These are phyloP conservation scores for Ustilago hordei DNA, from an alignment of 1,284 basidiomycete species.

Conservation along the genomic window DNA sequence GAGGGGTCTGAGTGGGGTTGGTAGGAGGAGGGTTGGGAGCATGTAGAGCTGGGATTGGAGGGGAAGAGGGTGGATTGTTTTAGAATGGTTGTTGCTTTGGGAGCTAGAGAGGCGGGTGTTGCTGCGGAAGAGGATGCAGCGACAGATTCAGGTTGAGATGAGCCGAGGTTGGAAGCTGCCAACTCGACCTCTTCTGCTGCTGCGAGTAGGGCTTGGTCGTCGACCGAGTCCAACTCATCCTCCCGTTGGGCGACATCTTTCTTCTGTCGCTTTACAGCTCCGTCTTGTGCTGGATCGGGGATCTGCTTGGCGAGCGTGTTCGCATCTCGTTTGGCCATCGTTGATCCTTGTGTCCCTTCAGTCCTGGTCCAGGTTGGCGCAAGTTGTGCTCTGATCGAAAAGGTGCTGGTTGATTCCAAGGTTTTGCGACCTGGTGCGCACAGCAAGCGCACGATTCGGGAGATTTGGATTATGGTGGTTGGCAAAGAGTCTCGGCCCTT, in stretches of 20 bases:
- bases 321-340: slow-evolving; percentile 38
- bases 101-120: neutral
- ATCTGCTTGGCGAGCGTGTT: slow-evolving; percentile 21
- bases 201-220: slow-evolving; percentile 54
- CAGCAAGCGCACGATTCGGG: slow-evolving; percentile 5
- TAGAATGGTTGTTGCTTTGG: slow-evolving; percentile 2
- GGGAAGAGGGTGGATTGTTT: slow-evolving; percentile 31
- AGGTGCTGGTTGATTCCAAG: too few relatives aligned
- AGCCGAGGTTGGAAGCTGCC: slow-evolving; percentile 19
- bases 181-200: slow-evolving; percentile 52
- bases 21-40: neutral
- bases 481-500: neutral
- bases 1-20: slow-evolving; percentile 22
- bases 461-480: slow-evolving; percentile 2
- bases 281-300: neutral
- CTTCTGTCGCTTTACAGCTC: slow-evolving; percentile 11
- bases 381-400: neutral
- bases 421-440: slow-evolving; percentile 3
- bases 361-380: neutral
- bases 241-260: neutral
- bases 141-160: slow-evolving; percentile 15
- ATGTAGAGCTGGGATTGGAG: neutral
- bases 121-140: slow-evolving; percentile 3
- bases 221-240: slow-evolving; percentile 55
- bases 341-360: neutral